Conservation (phyloP, 2,329 filamentous ascomycete genomes). For the Exophiala bonariae region DNA sequence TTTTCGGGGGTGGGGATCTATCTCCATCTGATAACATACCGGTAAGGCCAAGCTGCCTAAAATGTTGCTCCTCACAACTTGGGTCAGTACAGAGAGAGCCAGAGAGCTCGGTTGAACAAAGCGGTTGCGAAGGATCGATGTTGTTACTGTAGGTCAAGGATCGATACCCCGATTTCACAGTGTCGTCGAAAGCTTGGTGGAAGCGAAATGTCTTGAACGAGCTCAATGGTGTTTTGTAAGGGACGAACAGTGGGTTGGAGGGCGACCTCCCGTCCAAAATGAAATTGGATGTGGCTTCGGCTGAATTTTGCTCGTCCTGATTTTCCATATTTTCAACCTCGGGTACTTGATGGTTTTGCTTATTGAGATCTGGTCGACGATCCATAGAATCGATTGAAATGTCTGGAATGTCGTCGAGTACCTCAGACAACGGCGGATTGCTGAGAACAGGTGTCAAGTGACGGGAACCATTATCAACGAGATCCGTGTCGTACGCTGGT, state of each 20-base stretch:
- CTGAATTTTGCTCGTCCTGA: too few relatives aligned
- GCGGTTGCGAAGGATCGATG: slow-evolving; percentile 70
- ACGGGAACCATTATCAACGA: too few relatives aligned
- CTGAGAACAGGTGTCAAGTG: too few relatives aligned
- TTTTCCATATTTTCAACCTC: neutral
- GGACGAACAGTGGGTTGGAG: slow-evolving; percentile 46
- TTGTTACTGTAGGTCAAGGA: slow-evolving; percentile 93
- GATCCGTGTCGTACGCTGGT: too few relatives aligned
- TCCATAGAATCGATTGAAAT: too few relatives aligned
- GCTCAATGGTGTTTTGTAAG: slow-evolving; percentile 81
- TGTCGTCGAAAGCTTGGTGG: slow-evolving; percentile 71
- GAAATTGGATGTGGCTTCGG: neutral
- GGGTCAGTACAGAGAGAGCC: slow-evolving; percentile 72
- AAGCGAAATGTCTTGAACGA: slow-evolving; percentile 88
- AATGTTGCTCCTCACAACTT: slow-evolving; percentile 78
- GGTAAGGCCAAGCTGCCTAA: slow-evolving; percentile 67
- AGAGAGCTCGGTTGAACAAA: slow-evolving; percentile 76
- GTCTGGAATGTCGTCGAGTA: too few relatives aligned
- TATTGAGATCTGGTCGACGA: too few relatives aligned
- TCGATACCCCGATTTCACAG: slow-evolving; percentile 73
- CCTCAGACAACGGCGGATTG: too few relatives aligned
- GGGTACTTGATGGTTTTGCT: neutral
- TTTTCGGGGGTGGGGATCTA: neutral
- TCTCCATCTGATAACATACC: slow-evolving; percentile 55
- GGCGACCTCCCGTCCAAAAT: slow-evolving; percentile 8